Conservation (phyloP, 805 yeast genomes). For the Candida nitratophila region DNA sequence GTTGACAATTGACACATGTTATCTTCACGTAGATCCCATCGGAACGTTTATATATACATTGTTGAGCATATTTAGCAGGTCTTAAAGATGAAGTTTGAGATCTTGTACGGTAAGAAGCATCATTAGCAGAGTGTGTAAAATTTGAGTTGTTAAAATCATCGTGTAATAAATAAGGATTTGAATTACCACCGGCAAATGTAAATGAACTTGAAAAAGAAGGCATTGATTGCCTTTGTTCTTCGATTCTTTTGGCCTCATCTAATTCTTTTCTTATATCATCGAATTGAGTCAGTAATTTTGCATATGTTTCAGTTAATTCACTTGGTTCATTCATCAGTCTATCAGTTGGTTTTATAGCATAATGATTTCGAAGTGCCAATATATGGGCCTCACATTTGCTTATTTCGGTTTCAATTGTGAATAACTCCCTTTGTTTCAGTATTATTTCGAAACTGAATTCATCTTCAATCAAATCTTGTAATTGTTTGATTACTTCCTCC, state of each 20-base stretch:
- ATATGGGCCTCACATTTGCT: constrained; percentile 53
- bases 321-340: constrained; percentile 36
- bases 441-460: constrained; percentile 55
- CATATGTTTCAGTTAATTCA: constrained; percentile 37
- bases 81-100: constrained; percentile 44
- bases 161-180: neutral
- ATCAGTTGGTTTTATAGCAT: constrained; percentile 32
- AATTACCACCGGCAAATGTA: neutral
- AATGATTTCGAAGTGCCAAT: constrained; percentile 40
- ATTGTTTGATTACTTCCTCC: constrained; percentile 13
- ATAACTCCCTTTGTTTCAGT: constrained; percentile 50
- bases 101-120: constrained; percentile 35
- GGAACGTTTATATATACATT: constrained; percentile 55
- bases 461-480: constrained; percentile 26
- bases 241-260: neutral
- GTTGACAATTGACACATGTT: constrained; percentile 59
- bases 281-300: constrained; percentile 16
- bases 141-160: neutral
- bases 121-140: neutral
- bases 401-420: constrained; percentile 44
- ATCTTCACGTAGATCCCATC: constrained; percentile 67
- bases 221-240: constrained; percentile 1
- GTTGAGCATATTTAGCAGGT: constrained; percentile 32
- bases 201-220: neutral
- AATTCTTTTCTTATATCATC: constrained; percentile 11